Conservation (phyloP, 768 basidiomycete genomes). For the Mycena alexandri region DNA sequence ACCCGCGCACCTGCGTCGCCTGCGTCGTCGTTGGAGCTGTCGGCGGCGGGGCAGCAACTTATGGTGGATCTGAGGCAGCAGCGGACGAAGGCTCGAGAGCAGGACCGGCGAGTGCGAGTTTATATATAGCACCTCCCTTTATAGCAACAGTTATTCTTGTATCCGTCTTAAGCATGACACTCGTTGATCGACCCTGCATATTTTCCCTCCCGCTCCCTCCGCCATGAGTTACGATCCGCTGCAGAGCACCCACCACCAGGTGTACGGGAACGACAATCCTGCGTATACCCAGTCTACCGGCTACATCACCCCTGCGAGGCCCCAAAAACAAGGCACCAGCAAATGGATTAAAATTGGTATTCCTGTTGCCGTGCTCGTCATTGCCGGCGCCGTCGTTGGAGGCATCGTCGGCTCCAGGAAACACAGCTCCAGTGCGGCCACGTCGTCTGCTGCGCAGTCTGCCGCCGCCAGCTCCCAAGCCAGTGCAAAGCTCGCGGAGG, state of each 20-base stretch:
- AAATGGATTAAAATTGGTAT: constrained; percentile 84
- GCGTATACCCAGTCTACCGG: constrained; percentile 81
- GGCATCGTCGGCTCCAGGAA: constrained; percentile 82
- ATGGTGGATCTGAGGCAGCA: constrained; percentile 74
- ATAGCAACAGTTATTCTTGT: constrained; percentile 23
- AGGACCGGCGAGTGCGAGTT: constrained; percentile 41
- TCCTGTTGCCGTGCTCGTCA: constrained; percentile 72
- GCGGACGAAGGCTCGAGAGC: constrained; percentile 54
- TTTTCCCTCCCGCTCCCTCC: constrained; percentile 5
- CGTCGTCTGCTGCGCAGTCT: constrained; percentile 46
- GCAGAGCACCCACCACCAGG: constrained; percentile 30
- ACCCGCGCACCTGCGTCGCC: constrained; percentile 69
- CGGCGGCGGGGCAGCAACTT: constrained; percentile 73
- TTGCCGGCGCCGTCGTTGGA: constrained; percentile 78
- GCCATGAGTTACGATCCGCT: constrained; percentile 22
- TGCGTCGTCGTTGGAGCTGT: constrained; percentile 79
- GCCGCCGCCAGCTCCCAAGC: constrained; percentile 59
- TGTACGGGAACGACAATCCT: constrained; percentile 72
- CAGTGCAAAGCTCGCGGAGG: constrained; percentile 69
- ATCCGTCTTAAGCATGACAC: not conserved
- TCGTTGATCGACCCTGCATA: not conserved
- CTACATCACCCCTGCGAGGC: constrained; percentile 65
- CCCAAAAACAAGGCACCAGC: constrained; percentile 64
- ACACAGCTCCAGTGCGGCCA: constrained; percentile 51
- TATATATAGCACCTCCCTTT: too few species aligned